Evolutionary conservation across 345 rosid species (phyloP), one percentile per base, ranked within the genome.

Genomic region (Ceriops tagal): DNA sequence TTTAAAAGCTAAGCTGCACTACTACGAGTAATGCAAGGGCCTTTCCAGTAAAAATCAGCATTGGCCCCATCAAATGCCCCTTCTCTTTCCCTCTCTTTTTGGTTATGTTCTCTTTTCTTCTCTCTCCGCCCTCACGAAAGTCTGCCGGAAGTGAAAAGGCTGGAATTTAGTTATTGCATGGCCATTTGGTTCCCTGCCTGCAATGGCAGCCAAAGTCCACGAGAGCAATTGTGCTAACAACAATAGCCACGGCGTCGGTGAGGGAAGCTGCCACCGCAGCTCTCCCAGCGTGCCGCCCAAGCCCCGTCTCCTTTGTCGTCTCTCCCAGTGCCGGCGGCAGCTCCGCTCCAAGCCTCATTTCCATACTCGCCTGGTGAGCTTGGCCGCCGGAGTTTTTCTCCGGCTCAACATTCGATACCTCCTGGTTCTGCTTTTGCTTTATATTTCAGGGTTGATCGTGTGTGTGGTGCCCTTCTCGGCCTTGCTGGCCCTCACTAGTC

Each of bases 391-490:
- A 58, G 58, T 83, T 19, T 79, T 80, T 69, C 75, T 83, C 84
- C 86, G 96, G 61, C 69, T 89, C 70, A 86, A 84, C 62, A 73
- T 85, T 26, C 83, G 89, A 56, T 91, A 80, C 84, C 71, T 93
- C 78, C 65, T 81, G 69, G 61, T 87, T 31, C 77, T 93, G 58
- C 84, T 89, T 5, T 67, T 89, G 69, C 70, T 91, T 74, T 93
- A 93, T 78, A 65, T 92, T 72, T 84, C 84, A 34, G 96, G 89
- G 9, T 73, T 93, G 77, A 73, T 91, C 73, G 78, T 89, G 89
- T 93, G 95, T 61, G 87, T 89, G 64, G 92, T 95, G 43, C 97
- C 93, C 37, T 82, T 91, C 78, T 84, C 97, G 10, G 82, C 84
- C 20, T 80, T 87, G 20, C 70, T 86, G 55, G 85, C 85, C 53